Evolutionary conservation across 805 yeast genomes (phyloP), one percentile per base, ranked within the genome.

Genomic region (Teunomyces kruisii): DNA sequence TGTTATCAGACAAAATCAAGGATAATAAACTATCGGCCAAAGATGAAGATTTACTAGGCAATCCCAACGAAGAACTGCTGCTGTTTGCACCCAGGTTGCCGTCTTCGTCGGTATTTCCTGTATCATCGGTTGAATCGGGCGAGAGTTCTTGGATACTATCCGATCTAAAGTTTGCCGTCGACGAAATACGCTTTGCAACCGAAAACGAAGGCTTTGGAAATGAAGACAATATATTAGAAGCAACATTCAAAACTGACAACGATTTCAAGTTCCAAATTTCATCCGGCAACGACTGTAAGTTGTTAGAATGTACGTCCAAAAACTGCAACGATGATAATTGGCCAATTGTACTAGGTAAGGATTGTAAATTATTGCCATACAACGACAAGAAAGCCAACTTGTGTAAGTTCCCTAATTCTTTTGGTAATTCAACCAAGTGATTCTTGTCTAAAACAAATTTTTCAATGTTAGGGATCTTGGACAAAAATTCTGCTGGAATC

Each of bases 301-400:
- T 90, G 64, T 92, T 92, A 35, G 87, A 80, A 64, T 92, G 97
- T 35, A 89, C 66, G 62, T 92, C 97, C 45, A 92, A 70, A 38
- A 76, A 71, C 55, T 78, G 82, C 50, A 92, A 72, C 26, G 79
- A 75, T 3, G 72, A 64, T 45, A 91, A 72, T 12, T 73, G 57
- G 2, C 88, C 83, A 28, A 94, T 77, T 9, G 80, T 77, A 2
- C 70, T 62, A 0, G 98, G 97, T 10, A 94, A 57, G 1, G 75
- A 63, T 44, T 84, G 86, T 46, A 94, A 67, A 53, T 87, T 86
- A 59, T 94, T 94, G 43, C 82, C 81, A 43, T 80, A 83, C 2
- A 83, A 73, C 3, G 96, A 87, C 31, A 94, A 68, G 48, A 79
- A 80, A 1, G 80, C 76, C 55, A 94, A 70, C 46, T 75, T 79